Evolutionary conservation across 768 basidiomycete genomes (phyloP), one percentile per base, ranked within the genome.

Genomic region (Rhodotorula taiwanensis): DNA sequence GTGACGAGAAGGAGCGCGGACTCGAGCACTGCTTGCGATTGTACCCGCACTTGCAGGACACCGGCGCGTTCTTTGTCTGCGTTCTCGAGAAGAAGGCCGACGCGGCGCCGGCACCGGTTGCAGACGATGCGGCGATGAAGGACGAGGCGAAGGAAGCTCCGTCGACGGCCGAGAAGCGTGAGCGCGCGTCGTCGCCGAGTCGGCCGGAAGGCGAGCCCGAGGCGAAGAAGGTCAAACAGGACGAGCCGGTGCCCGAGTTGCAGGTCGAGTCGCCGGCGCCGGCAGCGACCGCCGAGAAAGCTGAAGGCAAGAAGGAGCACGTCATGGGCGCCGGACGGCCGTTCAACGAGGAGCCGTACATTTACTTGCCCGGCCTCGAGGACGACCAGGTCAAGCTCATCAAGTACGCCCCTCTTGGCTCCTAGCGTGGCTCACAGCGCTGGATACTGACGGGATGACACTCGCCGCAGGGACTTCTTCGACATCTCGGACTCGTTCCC

Each of bases 31-130:
- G 92, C 70, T 77, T 97, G 75, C 83, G 95, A 43, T 83, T 98
- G 66, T 88, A 94, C 73, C 93, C 95, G 4, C 93, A 98, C 74
- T 78, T 95, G 14, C 95, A 98, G 76, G 88, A 99, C 72, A 89
- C 92, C 0, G 95, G 95, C 5, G 95, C 92, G 0, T 99, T 99
- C 77, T 99, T 95, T 73, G 84, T 99, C n/a, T 91, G 91, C 16
- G 87, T 95, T 0, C 75, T 97, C 41, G 75, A 77, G 63, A 79
- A 78, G 64, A 57, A 63, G 28, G 65, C 43, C n/a, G 55, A 50
- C 15, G 62, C 30, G 41, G 23, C 23, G 43, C 30, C 9, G 45
- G 33, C n/a, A n/a, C n/a, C n/a, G n/a, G n/a, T n/a, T 8, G 34
- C 57, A 36, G 15, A 45, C 11, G 25, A 43, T 2, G 30, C 10